Conservation (phyloP, 805 yeast species). For the Wickerhamiella kurtzmanii region DNA sequence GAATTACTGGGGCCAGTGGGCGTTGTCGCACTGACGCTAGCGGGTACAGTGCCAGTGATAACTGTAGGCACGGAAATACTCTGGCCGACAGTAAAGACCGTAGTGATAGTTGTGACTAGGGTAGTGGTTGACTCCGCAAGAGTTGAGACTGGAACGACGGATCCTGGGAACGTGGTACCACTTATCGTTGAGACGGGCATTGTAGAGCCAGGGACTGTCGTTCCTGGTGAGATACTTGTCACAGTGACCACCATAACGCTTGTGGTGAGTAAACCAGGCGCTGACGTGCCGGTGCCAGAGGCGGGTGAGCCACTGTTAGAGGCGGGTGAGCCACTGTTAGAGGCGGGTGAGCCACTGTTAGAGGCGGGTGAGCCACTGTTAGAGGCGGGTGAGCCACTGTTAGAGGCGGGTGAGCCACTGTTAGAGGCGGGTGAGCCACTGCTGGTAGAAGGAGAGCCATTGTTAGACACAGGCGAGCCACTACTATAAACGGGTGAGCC, state of each 20-base stretch:
- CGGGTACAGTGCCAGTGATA: not conserved
- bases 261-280: not conserved
- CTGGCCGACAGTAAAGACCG: not conserved
- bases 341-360: not conserved
- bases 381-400: not conserved
- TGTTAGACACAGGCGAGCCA: too few relatives aligned
- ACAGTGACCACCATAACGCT: not conserved
- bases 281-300: not conserved
- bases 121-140: constrained; percentile 13
- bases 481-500: not conserved
- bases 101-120: constrained; percentile 4
- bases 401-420: constrained; percentile 1
- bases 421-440: not conserved
- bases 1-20: not conserved
- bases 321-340: not conserved
- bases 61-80: not conserved
- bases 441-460: too few relatives aligned
- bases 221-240: constrained; percentile 1
- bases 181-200: constrained; percentile 5
- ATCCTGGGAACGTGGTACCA: constrained; percentile 7
- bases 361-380: not conserved
- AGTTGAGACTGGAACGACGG: constrained; percentile 13
- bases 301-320: not conserved
- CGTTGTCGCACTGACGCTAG: not conserved
- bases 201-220: constrained; percentile 8